These are phyloP conservation scores for Trichosporon asahii DNA, from an alignment of 1,284 basidiomycete genomes.

Conservation along the genomic window DNA sequence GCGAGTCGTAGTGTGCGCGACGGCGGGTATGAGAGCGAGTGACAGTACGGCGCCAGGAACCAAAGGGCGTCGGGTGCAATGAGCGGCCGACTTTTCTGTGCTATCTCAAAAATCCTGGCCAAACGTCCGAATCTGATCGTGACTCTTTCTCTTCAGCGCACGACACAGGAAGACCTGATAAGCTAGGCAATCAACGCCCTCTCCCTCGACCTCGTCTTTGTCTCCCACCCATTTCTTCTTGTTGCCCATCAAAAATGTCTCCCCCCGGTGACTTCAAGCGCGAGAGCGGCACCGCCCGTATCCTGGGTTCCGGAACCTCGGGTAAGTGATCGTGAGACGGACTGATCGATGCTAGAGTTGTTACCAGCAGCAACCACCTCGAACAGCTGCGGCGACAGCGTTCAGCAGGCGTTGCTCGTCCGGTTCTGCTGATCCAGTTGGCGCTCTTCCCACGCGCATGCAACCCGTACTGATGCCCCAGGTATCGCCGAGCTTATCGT, in stretches of 20 bases:
- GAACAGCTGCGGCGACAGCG: neutral
- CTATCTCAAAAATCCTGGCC: neutral
- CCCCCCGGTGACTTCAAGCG: constrained; percentile 47
- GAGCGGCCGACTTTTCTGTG: constrained; percentile 1
- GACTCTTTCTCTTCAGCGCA: constrained; percentile 6
- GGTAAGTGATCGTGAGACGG: constrained; percentile 56
- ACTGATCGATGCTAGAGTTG: neutral
- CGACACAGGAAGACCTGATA: constrained; percentile 6
- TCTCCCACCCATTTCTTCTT: neutral
- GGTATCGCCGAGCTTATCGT: constrained; percentile 91
- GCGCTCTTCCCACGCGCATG: too few relatives aligned
- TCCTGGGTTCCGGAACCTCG: constrained; percentile 87
- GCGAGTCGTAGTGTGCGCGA: neutral
- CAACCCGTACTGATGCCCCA: constrained; percentile 40
- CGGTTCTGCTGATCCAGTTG: neutral
- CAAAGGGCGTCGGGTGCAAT: constrained; percentile 4
- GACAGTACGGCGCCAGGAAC: constrained; percentile 1
- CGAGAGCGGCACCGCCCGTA: constrained; percentile 84
- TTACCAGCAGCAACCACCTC: neutral
- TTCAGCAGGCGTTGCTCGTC: neutral
- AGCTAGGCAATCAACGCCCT: neutral
- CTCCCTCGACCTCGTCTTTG: neutral
- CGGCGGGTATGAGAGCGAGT: neutral
- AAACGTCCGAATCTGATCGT: neutral
- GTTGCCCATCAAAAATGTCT: constrained; percentile 35